These are phyloP conservation scores for Strobilomyces echinocephalus DNA, from an alignment of 768 basidiomycete genomes.

Conservation along the genomic window DNA sequence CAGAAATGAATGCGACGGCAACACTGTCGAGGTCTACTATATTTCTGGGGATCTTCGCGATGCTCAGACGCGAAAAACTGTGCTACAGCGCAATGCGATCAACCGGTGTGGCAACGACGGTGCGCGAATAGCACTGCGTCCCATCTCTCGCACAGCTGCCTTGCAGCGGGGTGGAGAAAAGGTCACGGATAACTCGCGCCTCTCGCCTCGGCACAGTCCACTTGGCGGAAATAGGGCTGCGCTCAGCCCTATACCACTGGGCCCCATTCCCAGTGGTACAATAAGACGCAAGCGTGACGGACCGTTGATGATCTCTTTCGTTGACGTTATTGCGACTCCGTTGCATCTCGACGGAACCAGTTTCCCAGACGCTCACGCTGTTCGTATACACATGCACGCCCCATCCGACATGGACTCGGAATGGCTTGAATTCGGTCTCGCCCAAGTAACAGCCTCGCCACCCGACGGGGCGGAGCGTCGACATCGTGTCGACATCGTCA, in stretches of 20 bases:
- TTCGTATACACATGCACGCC: constrained; percentile 51
- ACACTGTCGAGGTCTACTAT: constrained; percentile 59
- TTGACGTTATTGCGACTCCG: constrained; percentile 50
- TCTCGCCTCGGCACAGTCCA: constrained; percentile 21
- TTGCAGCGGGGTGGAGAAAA: constrained; percentile 20
- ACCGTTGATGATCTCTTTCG: constrained; percentile 57
- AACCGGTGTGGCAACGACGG: constrained; percentile 62
- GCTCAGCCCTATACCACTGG: constrained; percentile 10
- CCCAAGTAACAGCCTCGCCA: constrained; percentile 32
- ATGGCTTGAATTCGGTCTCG: constrained; percentile 74
- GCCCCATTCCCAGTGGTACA: constrained; percentile 27
- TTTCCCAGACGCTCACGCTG: constrained; percentile 51
- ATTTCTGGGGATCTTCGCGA: constrained; percentile 53
- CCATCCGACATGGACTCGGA: constrained; percentile 59
- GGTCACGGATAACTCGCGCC: constrained; percentile 16
- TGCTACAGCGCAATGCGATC: constrained; percentile 54
- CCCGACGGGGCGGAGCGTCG: constrained; percentile 21
- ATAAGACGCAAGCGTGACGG: constrained; percentile 46
- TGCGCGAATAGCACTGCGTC: constrained; percentile 52
- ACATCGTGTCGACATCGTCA: constrained; percentile 46
- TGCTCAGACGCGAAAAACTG: constrained; percentile 59
- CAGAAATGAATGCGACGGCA: constrained; percentile 51
- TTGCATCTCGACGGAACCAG: constrained; percentile 28
- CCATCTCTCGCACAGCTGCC: constrained; percentile 25
- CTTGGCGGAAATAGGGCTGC: constrained; percentile 13